These are phyloP conservation scores for Kodamaea jinghongensis DNA, from an alignment of 805 yeast species.

Conservation along the genomic window DNA sequence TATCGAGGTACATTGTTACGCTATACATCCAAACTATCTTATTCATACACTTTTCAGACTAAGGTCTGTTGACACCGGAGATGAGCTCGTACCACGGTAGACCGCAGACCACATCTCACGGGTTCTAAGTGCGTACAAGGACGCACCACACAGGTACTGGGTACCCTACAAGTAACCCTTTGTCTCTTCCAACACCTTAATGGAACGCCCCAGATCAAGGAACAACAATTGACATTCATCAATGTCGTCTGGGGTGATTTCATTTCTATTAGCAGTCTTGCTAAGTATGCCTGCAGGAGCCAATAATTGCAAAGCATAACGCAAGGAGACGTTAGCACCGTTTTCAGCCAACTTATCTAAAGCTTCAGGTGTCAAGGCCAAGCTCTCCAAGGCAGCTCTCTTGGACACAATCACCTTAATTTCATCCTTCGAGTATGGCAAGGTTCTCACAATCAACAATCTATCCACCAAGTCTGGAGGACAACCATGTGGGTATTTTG, in stretches of 20 bases:
- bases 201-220: slow-evolving; percentile 81
- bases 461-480: slow-evolving; percentile 95
- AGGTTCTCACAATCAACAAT: slow-evolving; percentile 84
- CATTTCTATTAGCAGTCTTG: slow-evolving; percentile 66
- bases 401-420: slow-evolving; percentile 77
- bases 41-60: too few relatives aligned
- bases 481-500: slow-evolving; percentile 90
- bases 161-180: slow-evolving; percentile 16
- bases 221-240: slow-evolving; percentile 82
- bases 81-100: too few relatives aligned
- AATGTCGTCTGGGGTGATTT: slow-evolving; percentile 65
- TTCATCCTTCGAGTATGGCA: slow-evolving; percentile 83
- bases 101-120: too few relatives aligned
- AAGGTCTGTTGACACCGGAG: too few relatives aligned
- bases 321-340: slow-evolving; percentile 76
- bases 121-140: too few relatives aligned
- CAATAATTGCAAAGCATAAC: slow-evolving; percentile 88
- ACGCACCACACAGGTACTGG: neutral
- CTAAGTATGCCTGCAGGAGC: slow-evolving; percentile 89
- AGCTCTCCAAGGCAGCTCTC: slow-evolving; percentile 74
- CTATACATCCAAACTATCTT: too few relatives aligned
- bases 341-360: slow-evolving; percentile 68
- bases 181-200: slow-evolving; percentile 56
- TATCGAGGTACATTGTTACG: too few relatives aligned
- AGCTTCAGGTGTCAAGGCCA: slow-evolving; percentile 66